Conservation (phyloP, 164 flowering plant species). For the Akebia trifoliata region DNA sequence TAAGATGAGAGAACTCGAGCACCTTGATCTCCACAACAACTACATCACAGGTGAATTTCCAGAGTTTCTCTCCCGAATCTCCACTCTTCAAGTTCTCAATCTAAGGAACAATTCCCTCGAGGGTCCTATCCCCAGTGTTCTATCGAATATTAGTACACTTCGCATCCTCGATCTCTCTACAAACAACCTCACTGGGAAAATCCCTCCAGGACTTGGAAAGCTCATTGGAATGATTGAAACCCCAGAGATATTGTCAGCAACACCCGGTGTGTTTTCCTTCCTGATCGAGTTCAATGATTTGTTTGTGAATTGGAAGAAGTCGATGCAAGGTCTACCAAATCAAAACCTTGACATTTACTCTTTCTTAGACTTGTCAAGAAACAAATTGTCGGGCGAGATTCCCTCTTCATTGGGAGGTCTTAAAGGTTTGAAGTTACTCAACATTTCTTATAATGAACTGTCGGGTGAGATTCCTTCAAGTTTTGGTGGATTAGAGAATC, state of each 20-base stretch:
- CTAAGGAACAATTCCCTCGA: conserved; percentile 34
- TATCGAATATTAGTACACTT: conserved; percentile 31
- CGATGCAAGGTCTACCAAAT: conserved; percentile 35
- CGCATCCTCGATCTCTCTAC: conserved; percentile 42
- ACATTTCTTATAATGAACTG: conserved; percentile 37
- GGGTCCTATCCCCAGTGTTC: conserved; percentile 28
- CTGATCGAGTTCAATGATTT: conserved; percentile 29
- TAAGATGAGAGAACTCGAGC: conserved; percentile 31
- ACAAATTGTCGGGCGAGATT: conserved; percentile 37
- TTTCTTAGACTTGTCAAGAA: conserved; percentile 41
- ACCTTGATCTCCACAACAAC: conserved; percentile 48
- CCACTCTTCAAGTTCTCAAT: conserved; percentile 42
- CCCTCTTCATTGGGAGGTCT: conserved; percentile 41
- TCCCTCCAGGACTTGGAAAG: conserved; percentile 30
- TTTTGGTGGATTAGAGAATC: conserved; percentile 33
- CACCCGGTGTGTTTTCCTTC: conserved; percentile 20
- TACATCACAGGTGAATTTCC: conserved; percentile 37
- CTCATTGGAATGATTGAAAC: conserved; percentile 35
- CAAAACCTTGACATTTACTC: conserved; percentile 33
- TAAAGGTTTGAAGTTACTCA: conserved; percentile 36
- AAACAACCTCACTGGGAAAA: conserved; percentile 33
- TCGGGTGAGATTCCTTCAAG: conserved; percentile 34
- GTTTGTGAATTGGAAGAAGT: conserved; percentile 45
- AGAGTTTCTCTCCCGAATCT: conserved; percentile 25
- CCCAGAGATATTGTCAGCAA: conserved; percentile 4